Percentiles rank a stretch among this genome's conserved stretches.
phyloP scores from a whole-genome alignment of 2,329 filamentous ascomycete species.

The Trichoderma brevicompactum region DNA sequence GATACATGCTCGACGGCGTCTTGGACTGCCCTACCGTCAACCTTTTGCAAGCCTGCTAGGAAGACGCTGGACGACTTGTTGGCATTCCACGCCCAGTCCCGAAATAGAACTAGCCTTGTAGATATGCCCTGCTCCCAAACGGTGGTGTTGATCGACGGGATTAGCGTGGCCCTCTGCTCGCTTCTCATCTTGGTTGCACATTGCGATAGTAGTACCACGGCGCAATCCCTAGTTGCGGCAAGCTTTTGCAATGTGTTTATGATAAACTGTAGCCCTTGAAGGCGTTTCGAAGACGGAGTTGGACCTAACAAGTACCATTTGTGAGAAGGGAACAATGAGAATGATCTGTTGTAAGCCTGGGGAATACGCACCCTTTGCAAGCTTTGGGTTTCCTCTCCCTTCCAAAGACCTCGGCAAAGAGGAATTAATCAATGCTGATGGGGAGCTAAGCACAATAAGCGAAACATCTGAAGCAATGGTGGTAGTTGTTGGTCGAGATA shows the following conservation, averaged over 20 bases:
- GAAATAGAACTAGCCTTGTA: constrained; percentile 75
- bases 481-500: constrained; percentile 66
- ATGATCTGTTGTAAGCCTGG: no score
- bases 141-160: constrained; percentile 73
- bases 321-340: constrained; percentile 9
- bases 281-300: constrained; percentile 48
- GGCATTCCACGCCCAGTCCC: constrained; percentile 68
- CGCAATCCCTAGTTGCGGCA: constrained; percentile 72
- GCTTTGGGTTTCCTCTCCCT: constrained; percentile 44
- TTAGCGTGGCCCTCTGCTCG: constrained; percentile 68
- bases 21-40: constrained; percentile 55
- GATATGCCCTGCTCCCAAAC: constrained; percentile 82
- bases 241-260: constrained; percentile 75
- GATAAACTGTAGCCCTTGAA: constrained; percentile 63
- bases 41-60: constrained; percentile 68
- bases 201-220: constrained; percentile 77
- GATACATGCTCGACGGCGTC: constrained; percentile 50
- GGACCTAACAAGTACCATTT: constrained; percentile 39
- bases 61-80: constrained; percentile 55
- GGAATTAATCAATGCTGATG: constrained; percentile 76
- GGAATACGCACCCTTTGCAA: constrained; percentile 44
- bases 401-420: constrained; percentile 70
- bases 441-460: constrained; percentile 76
- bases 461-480: constrained; percentile 67
- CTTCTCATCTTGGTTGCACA: constrained; percentile 79